Evolutionary conservation across 805 yeast species (phyloP), one percentile per base, ranked within the genome.

Genomic region (Saccharomycopsis sp.): DNA sequence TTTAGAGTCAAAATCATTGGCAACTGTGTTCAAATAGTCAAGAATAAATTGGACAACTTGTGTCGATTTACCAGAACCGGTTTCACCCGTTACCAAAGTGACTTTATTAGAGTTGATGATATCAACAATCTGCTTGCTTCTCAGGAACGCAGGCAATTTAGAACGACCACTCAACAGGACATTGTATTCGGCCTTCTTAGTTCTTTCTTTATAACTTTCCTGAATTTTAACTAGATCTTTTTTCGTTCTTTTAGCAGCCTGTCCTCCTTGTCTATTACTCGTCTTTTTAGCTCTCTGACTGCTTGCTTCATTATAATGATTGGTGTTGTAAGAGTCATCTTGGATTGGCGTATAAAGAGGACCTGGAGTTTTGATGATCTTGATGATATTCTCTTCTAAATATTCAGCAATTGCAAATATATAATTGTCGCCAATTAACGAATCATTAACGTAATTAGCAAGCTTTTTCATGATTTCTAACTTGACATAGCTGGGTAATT

Each of bases 1-100:
- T 47, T 77, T 79, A 2, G 86, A 78, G 23, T 72, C 69, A 62
- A 77, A 85, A 61, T 80, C 81, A 9, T 70, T 68, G 0, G 79
- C 79, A 12, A 71, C 68, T 0, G 72, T 52, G 54, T 80, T 76
- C 59, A 89, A 66, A 47, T 83, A 76, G 68, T 93, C 98, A 17
- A 93, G 72, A 20, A 93, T 75, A 64, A 91, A 93, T 69, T 93
- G 99, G 3, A 90, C 97, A 3, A 89, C 83, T 69, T 93, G 99
- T 0, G 99, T 93, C 0, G 97, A 89, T 68, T 93, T 93, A 64
- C 98, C 98, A 1, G 97, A 92, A 65, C 98, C 98, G 0, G 98
- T 93, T 69, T 94, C 99, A 69, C 98, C 99, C 1, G 98, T 93
- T 42, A 93, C 80, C 38, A 93, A 72, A 7, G 88, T 83, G 2